These are phyloP conservation scores for Auriscalpium vulgare DNA, from an alignment of 768 basidiomycete genomes.

Conservation along the genomic window DNA sequence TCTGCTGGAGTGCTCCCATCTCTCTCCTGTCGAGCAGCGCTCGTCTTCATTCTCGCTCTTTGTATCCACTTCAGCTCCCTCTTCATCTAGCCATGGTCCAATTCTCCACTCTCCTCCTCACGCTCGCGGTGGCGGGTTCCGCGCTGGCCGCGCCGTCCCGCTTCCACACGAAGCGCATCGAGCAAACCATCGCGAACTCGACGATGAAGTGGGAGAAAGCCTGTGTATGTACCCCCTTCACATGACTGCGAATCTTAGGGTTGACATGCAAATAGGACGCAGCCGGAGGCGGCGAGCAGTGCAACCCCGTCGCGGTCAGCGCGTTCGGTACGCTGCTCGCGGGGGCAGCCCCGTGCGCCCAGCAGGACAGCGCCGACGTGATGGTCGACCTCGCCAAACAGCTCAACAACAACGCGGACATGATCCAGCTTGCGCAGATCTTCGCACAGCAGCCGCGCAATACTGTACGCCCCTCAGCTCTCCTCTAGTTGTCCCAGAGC, in stretches of 20 bases:
- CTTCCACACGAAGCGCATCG: constrained; percentile 33
- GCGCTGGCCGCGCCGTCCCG: constrained; percentile 27
- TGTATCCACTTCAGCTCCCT: too few relatives aligned
- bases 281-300: constrained; percentile 48
- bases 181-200: constrained; percentile 33
- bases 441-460: constrained; percentile 54
- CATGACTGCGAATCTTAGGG: too few relatives aligned
- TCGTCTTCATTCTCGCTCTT: too few relatives aligned
- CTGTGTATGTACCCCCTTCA: background rate
- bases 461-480: constrained; percentile 26
- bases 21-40: too few relatives aligned
- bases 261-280: constrained; percentile 26
- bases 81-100: constrained; percentile 24
- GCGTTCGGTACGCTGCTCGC: constrained; percentile 63
- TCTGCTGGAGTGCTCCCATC: too few relatives aligned
- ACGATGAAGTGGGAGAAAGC: constrained; percentile 38
- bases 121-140: constrained; percentile 26
- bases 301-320: constrained; percentile 47
- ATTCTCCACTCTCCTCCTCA: constrained; percentile 19
- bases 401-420: constrained; percentile 35
- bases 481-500: background rate
- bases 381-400: constrained; percentile 43
- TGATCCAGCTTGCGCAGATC: constrained; percentile 45
- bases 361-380: constrained; percentile 39
- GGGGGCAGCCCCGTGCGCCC: constrained; percentile 30